Conservation (phyloP, 1,284 basidiomycete genomes). For the Cystobasidium sp. region DNA sequence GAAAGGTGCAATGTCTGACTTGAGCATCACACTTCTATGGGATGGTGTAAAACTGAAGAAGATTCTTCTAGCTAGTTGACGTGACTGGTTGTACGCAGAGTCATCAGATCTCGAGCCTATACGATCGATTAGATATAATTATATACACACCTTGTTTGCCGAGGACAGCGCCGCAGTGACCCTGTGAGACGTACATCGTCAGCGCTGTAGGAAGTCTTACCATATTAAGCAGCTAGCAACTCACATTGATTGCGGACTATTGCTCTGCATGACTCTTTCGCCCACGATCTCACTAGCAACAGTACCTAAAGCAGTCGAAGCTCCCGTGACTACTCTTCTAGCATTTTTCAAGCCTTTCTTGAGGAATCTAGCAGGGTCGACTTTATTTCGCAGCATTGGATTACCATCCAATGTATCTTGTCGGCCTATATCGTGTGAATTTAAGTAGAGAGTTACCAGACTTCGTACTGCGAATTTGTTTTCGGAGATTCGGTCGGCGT, state of each 20-base stretch:
- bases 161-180: slow-evolving; percentile 78
- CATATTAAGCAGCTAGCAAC: background rate
- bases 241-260: slow-evolving; percentile 75
- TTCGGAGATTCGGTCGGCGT: slow-evolving; percentile 77
- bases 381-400: slow-evolving; percentile 57
- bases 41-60: slow-evolving; percentile 83
- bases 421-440: slow-evolving; percentile 64
- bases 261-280: slow-evolving; percentile 81
- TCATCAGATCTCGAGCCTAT: background rate
- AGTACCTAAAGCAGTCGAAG: slow-evolving; percentile 56
- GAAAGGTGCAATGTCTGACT: slow-evolving; percentile 74
- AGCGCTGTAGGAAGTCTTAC: background rate
- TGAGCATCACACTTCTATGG: slow-evolving; percentile 65
- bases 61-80: slow-evolving; percentile 77
- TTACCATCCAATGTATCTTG: slow-evolving; percentile 67
- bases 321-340: slow-evolving; percentile 64
- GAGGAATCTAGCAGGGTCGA: slow-evolving; percentile 65
- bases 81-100: slow-evolving; percentile 58
- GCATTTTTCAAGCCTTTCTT: slow-evolving; percentile 73
- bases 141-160: slow-evolving; percentile 67
- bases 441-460: slow-evolving; percentile 75
- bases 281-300: slow-evolving; percentile 61
- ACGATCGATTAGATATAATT: background rate
- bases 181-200: slow-evolving; percentile 14
- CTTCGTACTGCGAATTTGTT: slow-evolving; percentile 79